Conservation (phyloP, 495 filamentous ascomycete genomes). For the Astrothelium macrocarpum region DNA sequence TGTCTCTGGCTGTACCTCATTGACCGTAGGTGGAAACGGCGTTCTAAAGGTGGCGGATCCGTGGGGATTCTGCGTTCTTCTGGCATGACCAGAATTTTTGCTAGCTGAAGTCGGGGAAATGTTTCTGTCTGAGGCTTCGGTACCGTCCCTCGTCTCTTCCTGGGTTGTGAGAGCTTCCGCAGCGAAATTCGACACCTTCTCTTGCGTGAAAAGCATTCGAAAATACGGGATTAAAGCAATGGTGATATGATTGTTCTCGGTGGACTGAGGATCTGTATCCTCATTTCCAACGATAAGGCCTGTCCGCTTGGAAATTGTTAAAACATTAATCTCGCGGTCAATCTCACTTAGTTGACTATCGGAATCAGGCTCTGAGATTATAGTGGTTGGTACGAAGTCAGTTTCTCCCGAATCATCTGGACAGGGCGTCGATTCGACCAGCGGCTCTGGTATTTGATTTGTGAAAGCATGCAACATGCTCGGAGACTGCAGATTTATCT, state of each 20-base stretch:
- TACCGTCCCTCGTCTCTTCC: not conserved
- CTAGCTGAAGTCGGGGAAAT: too few species aligned
- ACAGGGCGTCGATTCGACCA: not conserved
- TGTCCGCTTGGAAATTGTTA: not conserved
- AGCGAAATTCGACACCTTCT: not conserved
- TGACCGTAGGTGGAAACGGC: too few species aligned
- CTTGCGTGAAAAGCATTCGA: not conserved
- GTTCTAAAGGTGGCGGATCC: too few species aligned
- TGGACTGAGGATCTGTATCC: not conserved
- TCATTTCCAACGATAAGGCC: not conserved
- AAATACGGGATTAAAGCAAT: not conserved
- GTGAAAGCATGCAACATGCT: not conserved
- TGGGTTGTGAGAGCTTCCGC: not conserved
- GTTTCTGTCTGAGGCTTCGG: too few species aligned
- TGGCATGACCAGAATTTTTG: too few species aligned
- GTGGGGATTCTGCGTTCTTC: too few species aligned
- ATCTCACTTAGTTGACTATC: not conserved
- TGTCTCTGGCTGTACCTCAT: too few species aligned
- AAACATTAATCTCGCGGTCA: not conserved
- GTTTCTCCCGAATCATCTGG: not conserved
- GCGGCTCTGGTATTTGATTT: not conserved
- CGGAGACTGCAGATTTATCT: not conserved
- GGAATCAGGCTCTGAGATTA: not conserved
- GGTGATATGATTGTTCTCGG: not conserved
- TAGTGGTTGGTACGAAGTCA: not conserved